phyloP scores from a whole-genome alignment of 2,329 filamentous ascomycete species.

The Chaetomium strumarium region DNA sequence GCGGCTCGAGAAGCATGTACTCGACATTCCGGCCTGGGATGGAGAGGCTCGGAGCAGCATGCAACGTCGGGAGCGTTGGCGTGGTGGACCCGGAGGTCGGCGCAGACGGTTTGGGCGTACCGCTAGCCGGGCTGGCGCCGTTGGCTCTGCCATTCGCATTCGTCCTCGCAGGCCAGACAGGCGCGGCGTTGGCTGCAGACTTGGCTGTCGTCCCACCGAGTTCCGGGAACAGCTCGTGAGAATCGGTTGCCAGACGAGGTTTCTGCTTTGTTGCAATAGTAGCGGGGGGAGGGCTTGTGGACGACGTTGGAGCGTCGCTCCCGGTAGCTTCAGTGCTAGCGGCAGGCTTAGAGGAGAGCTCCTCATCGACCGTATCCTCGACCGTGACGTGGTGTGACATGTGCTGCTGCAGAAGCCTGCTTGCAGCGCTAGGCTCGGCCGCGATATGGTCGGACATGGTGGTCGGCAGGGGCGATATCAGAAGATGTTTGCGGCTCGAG shows the following conservation, averaged over 20 bases:
- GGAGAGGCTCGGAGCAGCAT: conserved; percentile 52
- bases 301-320: conserved; percentile 41
- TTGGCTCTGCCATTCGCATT: conserved; percentile 47
- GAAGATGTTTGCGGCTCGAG: conserved; percentile 5
- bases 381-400: conserved; percentile 58
- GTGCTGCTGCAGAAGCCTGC: conserved; percentile 62
- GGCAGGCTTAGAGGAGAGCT: conserved; percentile 47
- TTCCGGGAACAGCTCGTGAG: conserved; percentile 89
- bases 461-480: conserved; percentile 15
- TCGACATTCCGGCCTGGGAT: conserved; percentile 82
- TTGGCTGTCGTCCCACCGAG: conserved; percentile 68
- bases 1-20: conserved; percentile 64
- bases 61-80: conserved; percentile 32
- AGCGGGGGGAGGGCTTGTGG: conserved; percentile 46
- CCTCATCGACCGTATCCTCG: conserved; percentile 78
- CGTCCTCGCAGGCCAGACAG: conserved; percentile 73
- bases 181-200: conserved; percentile 56
- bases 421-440: conserved; percentile 48
- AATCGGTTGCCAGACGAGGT: conserved; percentile 69
- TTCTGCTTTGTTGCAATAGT: conserved; percentile 67
- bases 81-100: conserved; percentile 55
- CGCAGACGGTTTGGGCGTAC: conserved; percentile 55
- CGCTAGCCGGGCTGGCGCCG: conserved; percentile 48
- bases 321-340: conserved; percentile 33
- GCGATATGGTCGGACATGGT: conserved; percentile 31